Conservation (phyloP, 1,139 yeast species). For the Diutina neorugosa region DNA sequence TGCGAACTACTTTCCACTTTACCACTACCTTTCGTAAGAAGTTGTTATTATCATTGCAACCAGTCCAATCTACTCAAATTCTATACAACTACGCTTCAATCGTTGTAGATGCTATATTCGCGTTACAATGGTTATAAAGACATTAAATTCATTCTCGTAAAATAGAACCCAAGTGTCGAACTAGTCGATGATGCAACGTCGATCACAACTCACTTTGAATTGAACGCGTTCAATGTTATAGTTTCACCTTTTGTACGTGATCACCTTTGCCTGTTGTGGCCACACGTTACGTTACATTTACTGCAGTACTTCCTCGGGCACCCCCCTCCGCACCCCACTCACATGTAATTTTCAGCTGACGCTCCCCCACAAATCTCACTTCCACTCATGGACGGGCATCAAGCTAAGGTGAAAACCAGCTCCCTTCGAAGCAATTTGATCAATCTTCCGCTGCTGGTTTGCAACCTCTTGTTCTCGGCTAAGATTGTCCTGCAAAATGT, state of each 20-base stretch:
- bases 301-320: background rate
- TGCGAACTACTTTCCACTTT: too few species aligned
- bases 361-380: background rate
- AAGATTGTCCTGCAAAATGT: constrained; percentile 51
- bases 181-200: too few species aligned
- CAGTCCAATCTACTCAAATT: too few species aligned
- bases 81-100: too few species aligned
- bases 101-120: too few species aligned
- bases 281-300: background rate
- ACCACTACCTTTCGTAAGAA: too few species aligned
- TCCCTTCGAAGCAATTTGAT: constrained; percentile 40
- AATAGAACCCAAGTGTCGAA: too few species aligned
- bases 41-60: too few species aligned
- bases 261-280: background rate
- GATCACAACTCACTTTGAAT: too few species aligned
- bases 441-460: constrained; percentile 42
- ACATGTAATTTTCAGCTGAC: background rate
- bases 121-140: too few species aligned
- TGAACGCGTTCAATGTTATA: too few species aligned
- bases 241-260: background rate
- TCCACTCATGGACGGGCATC: constrained; percentile 2
- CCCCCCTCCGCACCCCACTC: background rate
- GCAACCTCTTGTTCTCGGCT: constrained; percentile 38
- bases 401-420: background rate
- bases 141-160: too few species aligned